Conservation (phyloP, 2,329 filamentous ascomycete genomes). For the Lasiodiplodia citricola region DNA sequence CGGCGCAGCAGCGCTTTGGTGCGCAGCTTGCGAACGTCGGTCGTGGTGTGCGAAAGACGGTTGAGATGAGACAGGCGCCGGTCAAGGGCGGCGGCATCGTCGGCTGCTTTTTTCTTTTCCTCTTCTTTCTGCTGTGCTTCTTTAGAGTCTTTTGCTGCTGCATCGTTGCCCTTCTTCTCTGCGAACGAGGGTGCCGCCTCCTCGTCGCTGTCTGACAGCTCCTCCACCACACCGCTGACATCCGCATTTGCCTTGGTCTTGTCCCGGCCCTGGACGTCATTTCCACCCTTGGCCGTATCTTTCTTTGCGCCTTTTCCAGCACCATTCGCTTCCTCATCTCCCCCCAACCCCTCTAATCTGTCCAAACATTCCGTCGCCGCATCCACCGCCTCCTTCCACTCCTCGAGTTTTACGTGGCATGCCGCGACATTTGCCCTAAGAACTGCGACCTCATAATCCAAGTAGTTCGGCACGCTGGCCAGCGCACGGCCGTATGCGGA, state of each 20-base stretch:
- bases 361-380: constrained; percentile 76
- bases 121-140: background rate
- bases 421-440: constrained; percentile 88
- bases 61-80: background rate
- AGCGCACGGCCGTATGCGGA: constrained; percentile 82
- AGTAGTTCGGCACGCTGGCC: constrained; percentile 77
- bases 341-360: constrained; percentile 68
- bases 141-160: constrained; percentile 45
- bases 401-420: constrained; percentile 81
- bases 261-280: constrained; percentile 30
- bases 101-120: constrained; percentile 56
- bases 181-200: constrained; percentile 44
- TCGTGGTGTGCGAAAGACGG: constrained; percentile 39
- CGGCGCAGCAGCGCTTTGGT: constrained; percentile 83
- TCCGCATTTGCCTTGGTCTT: constrained; percentile 43
- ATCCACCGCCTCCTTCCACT: constrained; percentile 83
- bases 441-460: constrained; percentile 87
- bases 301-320: constrained; percentile 29
- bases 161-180: constrained; percentile 30
- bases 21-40: constrained; percentile 77
- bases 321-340: constrained; percentile 34
- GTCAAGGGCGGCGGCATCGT: background rate
- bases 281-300: constrained; percentile 28
- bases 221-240: constrained; percentile 38
- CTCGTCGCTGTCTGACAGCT: constrained; percentile 52